Base-by-base conservation (phyloP, 1,284 basidiomycete species). In the Neolentinus lepideus region DNA sequence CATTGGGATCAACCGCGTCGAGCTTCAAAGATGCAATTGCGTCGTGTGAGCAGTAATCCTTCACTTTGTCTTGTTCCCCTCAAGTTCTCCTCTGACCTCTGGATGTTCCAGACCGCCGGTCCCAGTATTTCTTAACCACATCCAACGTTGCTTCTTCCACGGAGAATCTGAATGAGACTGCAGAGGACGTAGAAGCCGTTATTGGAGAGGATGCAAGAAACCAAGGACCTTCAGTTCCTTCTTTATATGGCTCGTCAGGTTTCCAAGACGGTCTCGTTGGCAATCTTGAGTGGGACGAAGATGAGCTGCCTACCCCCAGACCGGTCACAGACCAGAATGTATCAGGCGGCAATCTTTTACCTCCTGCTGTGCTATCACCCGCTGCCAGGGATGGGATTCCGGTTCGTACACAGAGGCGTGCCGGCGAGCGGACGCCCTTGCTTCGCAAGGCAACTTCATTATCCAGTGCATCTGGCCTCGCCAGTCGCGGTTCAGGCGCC, bases 61-160 rank as follows among this genome's bases (percentile, higher is more conserved):
- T 75, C 35, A 66, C 68, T 43, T 70, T 71, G 11, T 71, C 70
- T 69, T 38, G 57, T n/a, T n/a, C n/a, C n/a, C n/a, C n/a, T n/a
- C n/a, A n/a, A n/a, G 70, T 58, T 12, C 29, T 53, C 14, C 29
- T 47, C 47, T 50, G 25, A 50, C 22, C 6, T 11, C n/a, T 29
- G 27, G 22, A 26, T 43, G 38, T 21, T 16, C 6, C 57, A 88
- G 85, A 88, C 66, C 79, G 79, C 53, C 79, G 84, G 38, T 69
- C 82, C 2, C 82, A 85, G 64, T 83, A 79, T 61, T 76, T 87
- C 6, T 73, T 79, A 31, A 80, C 81, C 26, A 81, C 78, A 53
- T 81, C 83, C 12, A 75, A 76, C 50, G 76, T 84, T 12, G 77
- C 71, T n/a, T 66, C 76, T 25, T 74, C 78, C 6, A 73, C 38